Evolutionary conservation across 1,139 yeast genomes (phyloP).

Genomic region (Scheffersomyces segobiensis): DNA sequence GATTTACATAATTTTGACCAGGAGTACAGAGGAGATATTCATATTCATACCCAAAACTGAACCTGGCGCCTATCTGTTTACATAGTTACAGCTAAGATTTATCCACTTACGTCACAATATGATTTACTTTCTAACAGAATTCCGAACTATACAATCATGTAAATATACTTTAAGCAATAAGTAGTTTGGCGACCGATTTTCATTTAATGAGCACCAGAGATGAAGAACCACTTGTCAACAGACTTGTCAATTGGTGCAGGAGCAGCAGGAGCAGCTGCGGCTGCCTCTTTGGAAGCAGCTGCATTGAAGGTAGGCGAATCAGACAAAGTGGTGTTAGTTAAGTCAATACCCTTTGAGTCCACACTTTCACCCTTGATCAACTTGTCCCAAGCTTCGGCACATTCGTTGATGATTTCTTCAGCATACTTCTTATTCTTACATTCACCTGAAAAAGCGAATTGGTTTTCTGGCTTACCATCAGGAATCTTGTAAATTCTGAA

Average conservation of each 20-base stretch:
- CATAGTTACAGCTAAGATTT: neutral
- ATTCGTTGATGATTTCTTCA: slow-evolving; percentile 67
- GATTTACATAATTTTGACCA: neutral
- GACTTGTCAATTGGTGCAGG: slow-evolving; percentile 97
- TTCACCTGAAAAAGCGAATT: slow-evolving; percentile 83
- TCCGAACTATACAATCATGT: neutral
- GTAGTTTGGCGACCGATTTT: neutral
- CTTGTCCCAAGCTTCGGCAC: slow-evolving; percentile 76
- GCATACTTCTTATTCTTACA: slow-evolving; percentile 74
- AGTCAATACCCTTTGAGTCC: slow-evolving; percentile 48
- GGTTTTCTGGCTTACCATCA: slow-evolving; percentile 86
- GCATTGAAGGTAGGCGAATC: slow-evolving; percentile 54
- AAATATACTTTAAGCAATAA: neutral
- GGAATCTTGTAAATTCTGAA: slow-evolving; percentile 95
- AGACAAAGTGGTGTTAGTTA: slow-evolving; percentile 67
- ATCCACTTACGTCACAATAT: neutral
- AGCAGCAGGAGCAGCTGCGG: slow-evolving; percentile 67
- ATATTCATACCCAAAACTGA: neutral
- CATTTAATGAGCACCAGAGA: slow-evolving; percentile 72
- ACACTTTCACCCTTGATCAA: slow-evolving; percentile 57
- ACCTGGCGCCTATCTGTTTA: neutral
- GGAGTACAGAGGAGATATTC: neutral
- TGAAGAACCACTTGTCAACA: slow-evolving; percentile 98
- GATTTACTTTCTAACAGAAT: neutral
- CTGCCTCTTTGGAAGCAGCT: slow-evolving; percentile 51